Conservation (phyloP, 208 protist species). For the Strigomonas oncopelti region DNA sequence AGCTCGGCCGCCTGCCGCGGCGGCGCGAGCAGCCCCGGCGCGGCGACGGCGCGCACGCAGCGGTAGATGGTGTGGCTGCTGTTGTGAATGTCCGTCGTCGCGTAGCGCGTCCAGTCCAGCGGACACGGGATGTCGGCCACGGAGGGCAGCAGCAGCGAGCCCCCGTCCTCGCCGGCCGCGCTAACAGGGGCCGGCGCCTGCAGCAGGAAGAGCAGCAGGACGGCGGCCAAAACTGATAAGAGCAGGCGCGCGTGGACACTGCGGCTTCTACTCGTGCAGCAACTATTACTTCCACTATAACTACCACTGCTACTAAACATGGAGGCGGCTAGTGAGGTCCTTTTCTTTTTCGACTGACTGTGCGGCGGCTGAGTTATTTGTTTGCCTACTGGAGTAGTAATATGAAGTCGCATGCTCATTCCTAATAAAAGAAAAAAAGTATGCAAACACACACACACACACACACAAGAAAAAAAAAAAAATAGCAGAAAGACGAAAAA, state of each 20-base stretch:
- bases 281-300: no score
- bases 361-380: neutral
- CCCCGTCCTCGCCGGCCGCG: no score
- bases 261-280: no score
- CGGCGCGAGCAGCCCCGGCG: slow-evolving; percentile 7
- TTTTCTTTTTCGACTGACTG: neutral
- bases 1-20: slow-evolving; percentile 10
- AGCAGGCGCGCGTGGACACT: no score
- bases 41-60: slow-evolving; percentile 11
- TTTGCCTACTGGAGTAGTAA: neutral
- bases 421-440: slow-evolving; percentile 13
- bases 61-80: neutral
- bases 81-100: neutral
- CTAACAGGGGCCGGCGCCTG: neutral
- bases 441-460: slow-evolving; percentile 11
- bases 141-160: no score
- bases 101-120: neutral
- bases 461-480: slow-evolving; percentile 7
- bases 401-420: slow-evolving; percentile 4
- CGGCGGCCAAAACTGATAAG: no score
- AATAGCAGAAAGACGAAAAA: slow-evolving; percentile 13
- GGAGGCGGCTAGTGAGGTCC: neutral
- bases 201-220: neutral
- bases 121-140: neutral
- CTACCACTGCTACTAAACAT: no score